Percentiles rank a stretch among this genome's conserved stretches.
phyloP scores from a whole-genome alignment of 2,329 filamentous ascomycete genomes.

The Pseudogymnoascus sp. region DNA sequence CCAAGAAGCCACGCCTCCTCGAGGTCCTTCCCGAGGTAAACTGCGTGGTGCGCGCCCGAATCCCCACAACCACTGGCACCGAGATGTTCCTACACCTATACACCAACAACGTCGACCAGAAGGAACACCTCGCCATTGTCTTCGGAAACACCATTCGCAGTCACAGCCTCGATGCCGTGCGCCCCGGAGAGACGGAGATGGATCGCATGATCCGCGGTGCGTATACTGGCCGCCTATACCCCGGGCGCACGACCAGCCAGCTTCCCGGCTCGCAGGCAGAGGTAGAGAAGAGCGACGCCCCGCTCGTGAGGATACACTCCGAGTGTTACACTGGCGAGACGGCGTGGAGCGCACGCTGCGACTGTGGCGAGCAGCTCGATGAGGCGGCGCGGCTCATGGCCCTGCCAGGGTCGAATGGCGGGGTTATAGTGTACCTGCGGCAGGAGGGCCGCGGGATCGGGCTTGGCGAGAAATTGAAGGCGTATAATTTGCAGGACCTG shows the following conservation, averaged over 20 bases:
- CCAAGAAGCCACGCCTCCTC: constrained; percentile 63
- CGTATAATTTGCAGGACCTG: constrained; percentile 94
- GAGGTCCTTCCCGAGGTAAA: constrained; percentile 74
- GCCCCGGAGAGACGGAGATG: constrained; percentile 73
- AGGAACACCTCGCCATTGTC: constrained; percentile 95
- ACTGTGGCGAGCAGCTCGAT: constrained; percentile 95
- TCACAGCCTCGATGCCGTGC: constrained; percentile 59
- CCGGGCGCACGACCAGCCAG: constrained; percentile 60
- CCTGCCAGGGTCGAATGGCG: constrained; percentile 58
- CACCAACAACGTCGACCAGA: constrained; percentile 83
- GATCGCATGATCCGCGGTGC: constrained; percentile 91
- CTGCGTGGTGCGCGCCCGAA: constrained; percentile 88
- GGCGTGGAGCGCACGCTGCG: constrained; percentile 94
- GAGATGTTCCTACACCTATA: constrained; percentile 98
- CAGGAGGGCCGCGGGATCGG: constrained; percentile 96
- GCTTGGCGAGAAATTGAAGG: constrained; percentile 90
- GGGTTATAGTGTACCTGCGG: constrained; percentile 89
- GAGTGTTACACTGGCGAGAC: constrained; percentile 99
- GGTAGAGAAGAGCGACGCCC: constrained; percentile 34
- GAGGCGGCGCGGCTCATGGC: constrained; percentile 93
- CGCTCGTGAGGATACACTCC: constrained; percentile 89
- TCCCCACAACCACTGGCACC: constrained; percentile 81
- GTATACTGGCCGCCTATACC: constrained; percentile 80
- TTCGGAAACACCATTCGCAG: constrained; percentile 82
- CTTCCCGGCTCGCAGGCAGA: constrained; percentile 10